phyloP scores from a whole-genome alignment of 352 stramenopile genomes.

The Pythium phragmiticola region DNA sequence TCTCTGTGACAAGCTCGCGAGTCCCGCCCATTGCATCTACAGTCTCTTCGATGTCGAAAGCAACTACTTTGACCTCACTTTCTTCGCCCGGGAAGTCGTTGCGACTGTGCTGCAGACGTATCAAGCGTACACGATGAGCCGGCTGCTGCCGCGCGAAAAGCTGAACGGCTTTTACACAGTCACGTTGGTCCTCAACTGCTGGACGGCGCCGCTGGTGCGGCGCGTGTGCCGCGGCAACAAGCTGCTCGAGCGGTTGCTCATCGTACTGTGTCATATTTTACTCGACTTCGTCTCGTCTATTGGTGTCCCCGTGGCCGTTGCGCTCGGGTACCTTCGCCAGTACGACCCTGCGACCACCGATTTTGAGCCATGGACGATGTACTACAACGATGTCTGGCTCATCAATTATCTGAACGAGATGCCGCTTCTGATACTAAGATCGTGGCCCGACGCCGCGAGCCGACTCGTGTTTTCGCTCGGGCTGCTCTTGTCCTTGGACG shows the following conservation, averaged over 20 bases:
- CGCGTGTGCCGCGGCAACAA: constrained; percentile 3
- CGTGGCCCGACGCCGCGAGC: constrained; percentile 34
- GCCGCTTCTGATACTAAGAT: constrained; percentile 33
- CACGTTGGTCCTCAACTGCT: neutral
- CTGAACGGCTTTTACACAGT: neutral
- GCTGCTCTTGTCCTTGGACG: constrained; percentile 32
- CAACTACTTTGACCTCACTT: neutral
- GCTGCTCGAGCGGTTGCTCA: neutral
- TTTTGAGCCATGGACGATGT: constrained; percentile 16
- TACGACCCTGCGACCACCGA: constrained; percentile 6
- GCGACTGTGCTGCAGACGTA: neutral
- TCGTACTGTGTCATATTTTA: neutral
- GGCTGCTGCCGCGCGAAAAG: neutral
- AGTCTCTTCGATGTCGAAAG: neutral
- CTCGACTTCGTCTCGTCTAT: constrained; percentile 9
- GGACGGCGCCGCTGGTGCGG: neutral
- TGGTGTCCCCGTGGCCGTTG: constrained; percentile 18
- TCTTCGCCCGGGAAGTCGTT: neutral
- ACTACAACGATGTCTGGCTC: constrained; percentile 33
- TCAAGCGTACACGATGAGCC: neutral
- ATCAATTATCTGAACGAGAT: constrained; percentile 29
- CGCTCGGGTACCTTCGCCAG: constrained; percentile 4
- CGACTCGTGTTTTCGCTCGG: constrained; percentile 39
- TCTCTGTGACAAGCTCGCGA: neutral
- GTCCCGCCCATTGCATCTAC: neutral